Conservation (phyloP, 2,329 filamentous ascomycete genomes). For the Fusarium ambrosium region DNA sequence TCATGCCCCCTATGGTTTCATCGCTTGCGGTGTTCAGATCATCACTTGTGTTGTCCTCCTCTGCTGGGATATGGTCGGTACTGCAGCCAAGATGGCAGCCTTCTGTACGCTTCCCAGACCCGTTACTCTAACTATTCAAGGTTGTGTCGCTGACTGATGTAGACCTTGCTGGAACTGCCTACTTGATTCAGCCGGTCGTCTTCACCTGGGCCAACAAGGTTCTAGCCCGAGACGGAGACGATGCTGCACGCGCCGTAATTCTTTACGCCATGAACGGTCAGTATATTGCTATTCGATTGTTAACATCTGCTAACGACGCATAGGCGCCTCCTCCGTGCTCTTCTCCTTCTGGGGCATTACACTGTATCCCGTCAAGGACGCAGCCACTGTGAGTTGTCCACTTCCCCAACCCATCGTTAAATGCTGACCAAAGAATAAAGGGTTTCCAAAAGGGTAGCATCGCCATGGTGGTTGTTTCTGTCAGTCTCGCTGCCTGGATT, state of each 20-base stretch:
- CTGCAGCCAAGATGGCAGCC: constrained; percentile 40
- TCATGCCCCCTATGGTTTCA: constrained; percentile 51
- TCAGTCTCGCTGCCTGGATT: constrained; percentile 21
- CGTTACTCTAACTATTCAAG: accelerated
- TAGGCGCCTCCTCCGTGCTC: constrained; percentile 50
- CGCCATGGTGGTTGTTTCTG: constrained; percentile 48
- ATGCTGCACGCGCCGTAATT: constrained; percentile 53
- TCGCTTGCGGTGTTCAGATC: constrained; percentile 51
- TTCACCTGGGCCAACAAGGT: constrained; percentile 58
- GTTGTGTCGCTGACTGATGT: constrained; percentile 31
- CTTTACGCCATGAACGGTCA: constrained; percentile 55
- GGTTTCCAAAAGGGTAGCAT: constrained; percentile 51
- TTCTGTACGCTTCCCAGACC: constrained; percentile 19
- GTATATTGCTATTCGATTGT: too few species aligned
- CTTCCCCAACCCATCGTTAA: background rate
- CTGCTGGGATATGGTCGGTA: constrained; percentile 46
- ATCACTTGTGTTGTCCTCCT: constrained; percentile 52
- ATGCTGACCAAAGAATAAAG: background rate
- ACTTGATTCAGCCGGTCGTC: constrained; percentile 56
- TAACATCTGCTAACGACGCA: background rate
- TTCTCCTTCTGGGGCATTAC: constrained; percentile 58
- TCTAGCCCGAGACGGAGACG: constrained; percentile 52
- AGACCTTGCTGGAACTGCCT: constrained; percentile 55
- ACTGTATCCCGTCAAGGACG: constrained; percentile 53
- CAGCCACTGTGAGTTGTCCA: constrained; percentile 50